Evolutionary conservation across 1,139 yeast genomes (phyloP), one percentile per base, ranked within the genome.

Genomic region (Fermentozyma sake): DNA sequence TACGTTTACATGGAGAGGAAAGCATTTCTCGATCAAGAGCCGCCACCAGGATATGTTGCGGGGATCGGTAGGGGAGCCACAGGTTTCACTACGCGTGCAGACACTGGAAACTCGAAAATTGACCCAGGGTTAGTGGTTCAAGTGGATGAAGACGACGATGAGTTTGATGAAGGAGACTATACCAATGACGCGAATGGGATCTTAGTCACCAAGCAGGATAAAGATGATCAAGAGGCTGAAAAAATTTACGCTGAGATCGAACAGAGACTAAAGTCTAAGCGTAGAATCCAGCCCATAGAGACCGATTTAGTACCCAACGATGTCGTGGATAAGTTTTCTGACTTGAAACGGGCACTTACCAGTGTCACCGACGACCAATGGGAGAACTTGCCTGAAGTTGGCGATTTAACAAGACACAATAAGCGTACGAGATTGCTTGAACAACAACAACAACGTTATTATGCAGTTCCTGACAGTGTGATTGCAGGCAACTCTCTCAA

Each of bases 1-100:
- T n/a, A n/a, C n/a, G n/a, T n/a, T n/a, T n/a, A n/a, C n/a, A 72
- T 72, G 78, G 74, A 69, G 16, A 48, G 74, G 28, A 59, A 59
- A 39, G 65, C 76, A n/a, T 91, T 91, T 54, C 65, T 91, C 31
- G 89, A 82, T 46, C 87, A 83, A 59, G 78, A 80, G 38, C 81
- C 97, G 0, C 98, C 98, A 0, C 75, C 81, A 3, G 95, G 95
- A 5, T 91, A 91, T 50, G 73, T 87, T 20, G 83, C 97, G 2
- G 98, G 98, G 17, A 59, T 87, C 6, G 98, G 97, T 0, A 67
- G 98, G 48, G 98, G 98, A 11, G 98, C 97, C 2, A 75, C 85
- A 0, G 97, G 97, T 2, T 89, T 89, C 52, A 77, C 91, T 1
- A 84, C 95, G 0, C 72, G 86, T 34, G 83, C 91, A 2, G 94